Percentiles rank a stretch among this genome's conserved stretches.
These are phyloP conservation scores for Cytospora schulzeri DNA, from an alignment of 2,329 filamentous ascomycete species.

Conservation along the genomic window DNA sequence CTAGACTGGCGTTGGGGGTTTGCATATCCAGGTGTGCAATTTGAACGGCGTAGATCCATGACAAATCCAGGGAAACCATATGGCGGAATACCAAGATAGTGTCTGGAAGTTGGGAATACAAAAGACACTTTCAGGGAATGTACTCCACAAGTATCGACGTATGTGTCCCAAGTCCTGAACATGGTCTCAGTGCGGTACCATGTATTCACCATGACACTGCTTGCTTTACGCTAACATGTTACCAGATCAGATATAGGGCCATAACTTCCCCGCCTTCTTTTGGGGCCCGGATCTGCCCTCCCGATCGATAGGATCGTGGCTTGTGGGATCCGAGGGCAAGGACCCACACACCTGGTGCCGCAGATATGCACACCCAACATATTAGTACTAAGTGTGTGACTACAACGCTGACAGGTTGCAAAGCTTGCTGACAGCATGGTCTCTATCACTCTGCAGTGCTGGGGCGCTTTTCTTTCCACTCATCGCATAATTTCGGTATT, in stretches of 20 bases:
- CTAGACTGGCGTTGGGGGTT: background rate
- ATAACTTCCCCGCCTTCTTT: background rate
- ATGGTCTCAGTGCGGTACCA: background rate
- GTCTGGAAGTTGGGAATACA: background rate
- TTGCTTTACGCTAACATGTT: background rate
- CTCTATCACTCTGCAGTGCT: background rate
- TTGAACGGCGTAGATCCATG: background rate
- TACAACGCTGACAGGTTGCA: slow-evolving; percentile 10
- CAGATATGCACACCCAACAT: background rate
- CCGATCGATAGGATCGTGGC: slow-evolving; percentile 12
- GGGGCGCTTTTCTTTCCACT: background rate
- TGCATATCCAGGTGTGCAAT: background rate
- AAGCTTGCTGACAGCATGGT: background rate
- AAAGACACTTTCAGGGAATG: background rate
- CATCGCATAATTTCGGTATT: background rate
- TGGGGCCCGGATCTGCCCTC: slow-evolving; percentile 2
- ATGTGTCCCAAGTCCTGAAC: background rate
- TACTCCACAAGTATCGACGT: slow-evolving; percentile 2
- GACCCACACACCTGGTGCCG: background rate
- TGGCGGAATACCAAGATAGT: background rate
- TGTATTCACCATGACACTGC: slow-evolving; percentile 15
- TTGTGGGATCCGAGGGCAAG: slow-evolving; percentile 12
- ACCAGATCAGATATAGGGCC: slow-evolving; percentile 2
- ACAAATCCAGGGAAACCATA: background rate
- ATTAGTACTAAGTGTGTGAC: slow-evolving; percentile 3